A percentile compares a stretch with the other conserved stretches of the same genome.
Evolutionary conservation across 345 rosid genomes (phyloP).

Genomic region (Eucalyptus sp.): DNA sequence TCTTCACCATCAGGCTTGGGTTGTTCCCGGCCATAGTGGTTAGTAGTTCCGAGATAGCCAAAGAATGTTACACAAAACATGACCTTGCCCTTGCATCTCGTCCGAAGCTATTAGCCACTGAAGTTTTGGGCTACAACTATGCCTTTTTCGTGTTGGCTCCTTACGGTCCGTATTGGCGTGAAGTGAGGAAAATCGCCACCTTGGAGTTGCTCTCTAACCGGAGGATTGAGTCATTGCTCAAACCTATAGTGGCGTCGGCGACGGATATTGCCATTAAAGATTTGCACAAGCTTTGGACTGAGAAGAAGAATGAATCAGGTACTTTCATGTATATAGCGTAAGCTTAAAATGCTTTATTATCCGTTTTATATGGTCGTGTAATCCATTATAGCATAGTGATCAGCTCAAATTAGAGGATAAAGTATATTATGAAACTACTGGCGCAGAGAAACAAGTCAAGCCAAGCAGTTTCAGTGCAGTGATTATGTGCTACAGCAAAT

Average conservation of each 20-base stretch:
- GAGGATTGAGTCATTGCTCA: neutral
- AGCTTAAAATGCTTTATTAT: neutral
- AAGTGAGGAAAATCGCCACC: slow-evolving; percentile 13
- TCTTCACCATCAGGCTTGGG: slow-evolving; percentile 21
- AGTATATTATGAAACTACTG: neutral
- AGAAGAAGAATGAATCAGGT: neutral
- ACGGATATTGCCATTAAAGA: neutral
- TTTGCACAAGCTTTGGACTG: neutral
- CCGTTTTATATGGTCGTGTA: neutral
- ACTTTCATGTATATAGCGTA: neutral
- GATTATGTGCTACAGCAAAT: neutral
- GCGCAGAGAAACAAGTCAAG: neutral
- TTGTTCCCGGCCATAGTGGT: slow-evolving; percentile 16
- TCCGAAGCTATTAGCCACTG: slow-evolving; percentile 1
- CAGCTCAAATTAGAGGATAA: neutral
- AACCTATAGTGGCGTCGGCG: neutral
- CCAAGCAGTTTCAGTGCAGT: neutral
- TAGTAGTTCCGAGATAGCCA: neutral
- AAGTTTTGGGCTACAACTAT: slow-evolving; percentile 9
- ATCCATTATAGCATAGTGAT: neutral
- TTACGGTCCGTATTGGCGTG: slow-evolving; percentile 16
- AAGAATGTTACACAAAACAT: slow-evolving; percentile 14
- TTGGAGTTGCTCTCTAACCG: slow-evolving; percentile 11
- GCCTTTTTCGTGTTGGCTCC: slow-evolving; percentile 5
- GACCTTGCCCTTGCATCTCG: slow-evolving; percentile 17